phyloP scores from a whole-genome alignment of 1,284 basidiomycete species.

The Vanrija sp. region DNA sequence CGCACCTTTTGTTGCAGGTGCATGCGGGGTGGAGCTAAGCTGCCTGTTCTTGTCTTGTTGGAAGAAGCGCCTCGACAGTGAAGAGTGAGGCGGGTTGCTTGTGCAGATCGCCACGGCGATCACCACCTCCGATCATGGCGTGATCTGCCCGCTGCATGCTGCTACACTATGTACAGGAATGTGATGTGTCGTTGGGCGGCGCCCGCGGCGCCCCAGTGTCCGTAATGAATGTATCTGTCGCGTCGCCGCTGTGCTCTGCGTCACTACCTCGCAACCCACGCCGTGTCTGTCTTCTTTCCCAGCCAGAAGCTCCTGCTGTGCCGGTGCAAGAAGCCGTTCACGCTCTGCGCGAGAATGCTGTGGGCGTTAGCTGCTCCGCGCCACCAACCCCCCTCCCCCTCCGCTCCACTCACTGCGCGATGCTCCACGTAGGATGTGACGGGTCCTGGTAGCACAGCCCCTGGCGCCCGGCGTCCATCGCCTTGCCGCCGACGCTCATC shows the following conservation, averaged over 20 bases:
- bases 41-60: too few species aligned
- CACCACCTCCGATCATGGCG: too few species aligned
- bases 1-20: too few species aligned
- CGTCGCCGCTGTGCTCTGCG: neutral
- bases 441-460: constrained; percentile 1
- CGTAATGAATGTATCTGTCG: too few species aligned
- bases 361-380: neutral
- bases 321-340: constrained; percentile 1
- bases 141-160: too few species aligned
- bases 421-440: neutral
- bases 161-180: too few species aligned
- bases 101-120: too few species aligned
- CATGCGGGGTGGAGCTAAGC: too few species aligned
- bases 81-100: too few species aligned
- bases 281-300: neutral
- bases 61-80: too few species aligned
- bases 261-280: neutral
- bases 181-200: too few species aligned
- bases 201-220: too few species aligned
- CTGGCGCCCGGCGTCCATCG: neutral
- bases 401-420: neutral
- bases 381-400: neutral
- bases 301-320: neutral
- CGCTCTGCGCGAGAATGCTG: neutral
- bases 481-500: neutral